A percentile compares a stretch with the other conserved stretches of the same genome.
These are phyloP conservation scores for Monosporascus sp. DNA, from an alignment of 2,329 filamentous ascomycete genomes.

Conservation along the genomic window DNA sequence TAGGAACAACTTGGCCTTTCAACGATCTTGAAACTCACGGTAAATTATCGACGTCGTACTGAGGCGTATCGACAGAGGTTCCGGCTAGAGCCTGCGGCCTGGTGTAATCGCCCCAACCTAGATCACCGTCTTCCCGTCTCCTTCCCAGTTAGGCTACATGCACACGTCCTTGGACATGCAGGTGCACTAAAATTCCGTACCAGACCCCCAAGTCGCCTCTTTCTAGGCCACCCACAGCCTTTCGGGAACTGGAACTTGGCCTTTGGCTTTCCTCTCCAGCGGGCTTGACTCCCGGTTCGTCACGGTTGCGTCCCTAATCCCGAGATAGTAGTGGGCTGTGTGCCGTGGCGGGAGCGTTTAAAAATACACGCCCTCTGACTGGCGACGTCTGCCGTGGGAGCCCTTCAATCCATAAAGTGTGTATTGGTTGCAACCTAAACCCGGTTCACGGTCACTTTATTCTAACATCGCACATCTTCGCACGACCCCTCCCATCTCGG, in stretches of 20 bases:
- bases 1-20: neutral
- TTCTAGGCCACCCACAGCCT: conserved; percentile 4
- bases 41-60: neutral
- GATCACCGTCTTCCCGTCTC: conserved; percentile 28
- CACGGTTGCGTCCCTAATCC: conserved; percentile 18
- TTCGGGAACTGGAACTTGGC: conserved; percentile 19
- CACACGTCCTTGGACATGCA: conserved; percentile 23
- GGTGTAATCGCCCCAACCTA: conserved; percentile 16
- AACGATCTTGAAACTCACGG: neutral
- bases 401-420: conserved; percentile 29
- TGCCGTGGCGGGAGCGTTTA: conserved; percentile 22
- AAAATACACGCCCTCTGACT: conserved; percentile 25
- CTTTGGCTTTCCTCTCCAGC: conserved; percentile 20
- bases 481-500: too few species aligned
- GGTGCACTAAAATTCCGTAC: conserved; percentile 29
- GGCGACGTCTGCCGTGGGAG: conserved; percentile 28
- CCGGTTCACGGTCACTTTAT: neutral
- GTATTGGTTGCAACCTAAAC: conserved; percentile 28
- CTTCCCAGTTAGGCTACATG: conserved; percentile 29
- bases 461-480: neutral
- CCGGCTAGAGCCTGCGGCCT: neutral
- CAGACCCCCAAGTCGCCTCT: conserved; percentile 24
- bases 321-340: conserved; percentile 23
- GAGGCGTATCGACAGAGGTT: neutral
- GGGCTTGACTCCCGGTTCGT: neutral